Evolutionary conservation across 192 early-diverging fungal species (phyloP).

Genomic region (Hyaloraphidium curvatum): DNA sequence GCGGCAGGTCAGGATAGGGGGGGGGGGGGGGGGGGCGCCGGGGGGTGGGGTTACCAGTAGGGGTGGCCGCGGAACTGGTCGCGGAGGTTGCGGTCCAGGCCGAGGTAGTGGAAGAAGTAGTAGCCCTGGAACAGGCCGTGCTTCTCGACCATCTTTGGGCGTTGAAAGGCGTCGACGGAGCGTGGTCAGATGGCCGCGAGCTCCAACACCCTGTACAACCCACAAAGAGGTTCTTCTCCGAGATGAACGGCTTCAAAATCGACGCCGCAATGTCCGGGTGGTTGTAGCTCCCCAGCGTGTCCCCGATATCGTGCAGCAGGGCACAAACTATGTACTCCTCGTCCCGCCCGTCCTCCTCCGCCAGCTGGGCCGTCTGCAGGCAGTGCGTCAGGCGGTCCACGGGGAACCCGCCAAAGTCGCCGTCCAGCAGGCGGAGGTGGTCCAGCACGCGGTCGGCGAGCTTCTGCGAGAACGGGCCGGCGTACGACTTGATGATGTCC

Average conservation of each 20-base stretch:
- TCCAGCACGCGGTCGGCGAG: not conserved
- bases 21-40: not conserved
- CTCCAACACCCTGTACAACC: not conserved
- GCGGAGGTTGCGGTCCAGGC: not conserved
- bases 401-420: not conserved
- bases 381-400: not conserved
- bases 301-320: not conserved
- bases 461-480: no score
- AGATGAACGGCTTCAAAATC: not conserved
- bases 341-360: not conserved
- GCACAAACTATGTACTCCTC: not conserved
- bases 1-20: not conserved
- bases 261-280: not conserved
- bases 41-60: not conserved
- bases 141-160: not conserved
- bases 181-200: not conserved
- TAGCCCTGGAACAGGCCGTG: not conserved
- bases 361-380: not conserved
- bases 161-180: not conserved
- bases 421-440: not conserved
- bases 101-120: slow-evolving; percentile 1
- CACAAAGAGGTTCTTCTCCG: not conserved
- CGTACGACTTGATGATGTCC: no score
- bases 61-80: slow-evolving; percentile 1
- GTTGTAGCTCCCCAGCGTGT: not conserved